Percentiles rank a stretch among this genome's conserved stretches.
Evolutionary conservation across 257 asterid genomes (phyloP).

Genomic region (Anisodus tanguticus): DNA sequence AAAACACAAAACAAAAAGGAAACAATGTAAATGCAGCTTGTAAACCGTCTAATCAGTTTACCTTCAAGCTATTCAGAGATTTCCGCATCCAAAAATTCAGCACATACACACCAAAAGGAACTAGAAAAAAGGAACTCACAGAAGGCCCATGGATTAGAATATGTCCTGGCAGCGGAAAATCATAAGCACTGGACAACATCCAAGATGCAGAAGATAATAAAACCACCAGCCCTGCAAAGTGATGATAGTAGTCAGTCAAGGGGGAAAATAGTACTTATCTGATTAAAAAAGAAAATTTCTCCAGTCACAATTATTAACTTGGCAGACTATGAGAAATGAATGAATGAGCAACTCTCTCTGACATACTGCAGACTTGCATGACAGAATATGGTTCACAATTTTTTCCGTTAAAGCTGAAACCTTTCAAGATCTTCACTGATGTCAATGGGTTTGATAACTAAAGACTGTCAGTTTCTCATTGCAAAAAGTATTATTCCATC

Average conservation of each 20-base stretch:
- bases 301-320: neutral
- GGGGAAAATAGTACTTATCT: neutral
- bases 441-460: neutral
- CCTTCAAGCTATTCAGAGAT: slow-evolving; percentile 24
- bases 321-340: slow-evolving; percentile 3
- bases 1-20: slow-evolving; percentile 5
- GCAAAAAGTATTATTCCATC: neutral
- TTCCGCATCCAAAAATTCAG: slow-evolving; percentile 17
- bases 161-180: slow-evolving; percentile 92
- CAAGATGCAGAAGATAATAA: slow-evolving; percentile 71
- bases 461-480: neutral
- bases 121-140: slow-evolving; percentile 51
- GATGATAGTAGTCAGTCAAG: slow-evolving; percentile 30
- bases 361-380: slow-evolving; percentile 10
- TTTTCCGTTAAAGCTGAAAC: slow-evolving; percentile 16
- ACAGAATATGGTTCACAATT: slow-evolving; percentile 20
- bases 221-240: slow-evolving; percentile 68
- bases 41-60: neutral
- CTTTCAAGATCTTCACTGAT: neutral
- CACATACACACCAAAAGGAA: slow-evolving; percentile 26
- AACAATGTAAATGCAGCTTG: neutral
- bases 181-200: slow-evolving; percentile 56
- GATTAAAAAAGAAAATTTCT: neutral
- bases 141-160: slow-evolving; percentile 87
- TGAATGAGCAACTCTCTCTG: neutral